Evolutionary conservation across 805 yeast species (phyloP), one percentile per base, ranked within the genome.

Genomic region (Ogataea philodendri): DNA sequence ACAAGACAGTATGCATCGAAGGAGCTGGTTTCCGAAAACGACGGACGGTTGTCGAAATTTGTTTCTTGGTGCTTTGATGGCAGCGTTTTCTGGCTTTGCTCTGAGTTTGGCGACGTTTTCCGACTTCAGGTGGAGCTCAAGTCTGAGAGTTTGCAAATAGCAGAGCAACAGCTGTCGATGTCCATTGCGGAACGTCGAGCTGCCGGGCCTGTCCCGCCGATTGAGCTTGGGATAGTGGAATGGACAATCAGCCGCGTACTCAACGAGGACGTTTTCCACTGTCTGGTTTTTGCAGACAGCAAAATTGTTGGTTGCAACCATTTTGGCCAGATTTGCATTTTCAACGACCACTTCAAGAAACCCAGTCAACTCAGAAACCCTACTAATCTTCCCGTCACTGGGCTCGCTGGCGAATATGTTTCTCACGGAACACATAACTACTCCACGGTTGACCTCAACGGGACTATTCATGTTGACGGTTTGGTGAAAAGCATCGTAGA

Each of bases 111-210:
- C 3, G 42, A 34, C 10, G 29, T 37, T 21, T 45, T 18, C 14
- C 13, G 18, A 9, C 9, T 42, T 4, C 16, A 28, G 6, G n/a
- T 46, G 8, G 23, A 9, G 1, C 11, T 39, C 6, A 18, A 16
- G 3, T 30, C 35, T 10, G 28, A 29, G 13, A 36, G 30, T 10
- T 19, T 45, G 18, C 20, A 28, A 14, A 3, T 26, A 9, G 39
- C 40, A 8, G 39, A 37, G 17, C 6, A 9, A 9, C 27, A 25
- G 4, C 13, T 41, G 14, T 28, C 30, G 9, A 9, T 35, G 10
- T 27, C 52, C 3, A 32, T 45, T n/a, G 45, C 52, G n/a, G 41
- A 39, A 34, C 18, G 46, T 22, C 16, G 20, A 16, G 15, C 13
- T 7, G 18, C 22, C 11, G 29, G 22, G 7, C 18, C 17, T 11